Conservation (phyloP, 1,139 yeast species). For the Candida dubliniensis region DNA sequence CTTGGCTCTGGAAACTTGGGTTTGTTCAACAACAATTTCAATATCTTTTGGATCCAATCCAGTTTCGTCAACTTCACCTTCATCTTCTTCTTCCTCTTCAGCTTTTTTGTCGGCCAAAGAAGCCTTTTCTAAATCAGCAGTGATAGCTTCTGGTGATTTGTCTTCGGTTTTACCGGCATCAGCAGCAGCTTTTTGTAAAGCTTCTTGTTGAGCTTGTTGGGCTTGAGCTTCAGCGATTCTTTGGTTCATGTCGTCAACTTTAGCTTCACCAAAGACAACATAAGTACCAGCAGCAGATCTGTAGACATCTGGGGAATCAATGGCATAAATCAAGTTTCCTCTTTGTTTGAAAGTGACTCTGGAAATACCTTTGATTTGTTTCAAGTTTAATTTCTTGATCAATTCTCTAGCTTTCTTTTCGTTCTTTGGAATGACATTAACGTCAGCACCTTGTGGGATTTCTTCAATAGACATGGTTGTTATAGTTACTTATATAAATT, state of each 20-base stretch:
- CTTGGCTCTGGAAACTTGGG: slow-evolving; percentile 82
- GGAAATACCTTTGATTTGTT: slow-evolving; percentile 87
- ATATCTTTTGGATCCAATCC: slow-evolving; percentile 81
- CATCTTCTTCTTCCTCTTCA: slow-evolving; percentile 57
- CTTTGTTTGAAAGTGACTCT: slow-evolving; percentile 96
- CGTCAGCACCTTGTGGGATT: slow-evolving; percentile 89
- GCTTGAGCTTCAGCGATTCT: slow-evolving; percentile 67
- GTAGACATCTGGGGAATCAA: slow-evolving; percentile 94
- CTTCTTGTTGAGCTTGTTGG: slow-evolving; percentile 53
- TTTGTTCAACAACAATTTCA: slow-evolving; percentile 83
- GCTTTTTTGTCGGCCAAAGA: slow-evolving; percentile 49
- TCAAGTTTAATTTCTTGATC: slow-evolving; percentile 86
- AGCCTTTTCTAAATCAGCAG: slow-evolving; percentile 88
- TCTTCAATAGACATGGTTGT: slow-evolving; percentile 52
- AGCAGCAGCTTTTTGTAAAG: slow-evolving; percentile 59
- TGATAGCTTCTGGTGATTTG: slow-evolving; percentile 75
- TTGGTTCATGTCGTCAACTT: slow-evolving; percentile 87
- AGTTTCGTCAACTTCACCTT: slow-evolving; percentile 70
- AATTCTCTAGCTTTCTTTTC: slow-evolving; percentile 96
- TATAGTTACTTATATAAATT: neutral
- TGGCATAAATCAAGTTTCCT: slow-evolving; percentile 90
- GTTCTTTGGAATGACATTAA: slow-evolving; percentile 80
- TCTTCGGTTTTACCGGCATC: slow-evolving; percentile 35
- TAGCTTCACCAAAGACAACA: slow-evolving; percentile 97
- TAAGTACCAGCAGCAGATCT: slow-evolving; percentile 91